These are phyloP conservation scores for Chernovozyma aurita DNA, from an alignment of 1,139 yeast species.

Conservation along the genomic window DNA sequence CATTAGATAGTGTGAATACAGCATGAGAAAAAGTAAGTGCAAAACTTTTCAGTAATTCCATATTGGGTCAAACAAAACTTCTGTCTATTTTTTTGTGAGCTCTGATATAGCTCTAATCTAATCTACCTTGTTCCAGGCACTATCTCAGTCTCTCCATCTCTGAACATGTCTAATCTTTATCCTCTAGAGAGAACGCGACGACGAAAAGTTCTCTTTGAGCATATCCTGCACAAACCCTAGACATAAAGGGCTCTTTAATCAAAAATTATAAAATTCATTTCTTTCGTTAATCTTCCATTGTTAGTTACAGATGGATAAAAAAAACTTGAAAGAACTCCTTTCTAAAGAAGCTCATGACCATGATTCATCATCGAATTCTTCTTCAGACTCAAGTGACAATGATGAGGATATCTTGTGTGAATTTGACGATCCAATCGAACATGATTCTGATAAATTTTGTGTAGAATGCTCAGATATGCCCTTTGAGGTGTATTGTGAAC, in stretches of 20 bases:
- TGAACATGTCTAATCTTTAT: too few relatives aligned
- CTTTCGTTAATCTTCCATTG: background rate
- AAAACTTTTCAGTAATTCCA: too few relatives aligned
- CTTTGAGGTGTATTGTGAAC: conserved; percentile 49
- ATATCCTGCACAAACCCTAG: background rate
- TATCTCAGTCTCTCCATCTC: too few relatives aligned
- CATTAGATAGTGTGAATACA: too few relatives aligned
- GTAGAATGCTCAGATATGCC: conserved; percentile 71
- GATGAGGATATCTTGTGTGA: conserved; percentile 5
- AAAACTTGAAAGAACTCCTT: conserved; percentile 4
- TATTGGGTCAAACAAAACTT: too few relatives aligned
- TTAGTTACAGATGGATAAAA: conserved; percentile 5
- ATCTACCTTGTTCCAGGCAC: too few relatives aligned
- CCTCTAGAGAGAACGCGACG: too few relatives aligned
- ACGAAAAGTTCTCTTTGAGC: too few relatives aligned
- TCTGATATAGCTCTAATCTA: too few relatives aligned
- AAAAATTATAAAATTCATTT: too few relatives aligned
- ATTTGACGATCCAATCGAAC: background rate
- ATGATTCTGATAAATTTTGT: conserved; percentile 28
- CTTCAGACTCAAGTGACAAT: conserved; percentile 1
- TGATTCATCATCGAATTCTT: background rate
- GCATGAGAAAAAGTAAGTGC: too few relatives aligned
- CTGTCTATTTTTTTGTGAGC: too few relatives aligned
- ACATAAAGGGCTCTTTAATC: background rate
- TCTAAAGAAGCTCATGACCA: background rate